Percentiles rank a stretch among this genome's conserved stretches.
Evolutionary conservation across 1,139 yeast species (phyloP).

Genomic region (Taphrina betulina): DNA sequence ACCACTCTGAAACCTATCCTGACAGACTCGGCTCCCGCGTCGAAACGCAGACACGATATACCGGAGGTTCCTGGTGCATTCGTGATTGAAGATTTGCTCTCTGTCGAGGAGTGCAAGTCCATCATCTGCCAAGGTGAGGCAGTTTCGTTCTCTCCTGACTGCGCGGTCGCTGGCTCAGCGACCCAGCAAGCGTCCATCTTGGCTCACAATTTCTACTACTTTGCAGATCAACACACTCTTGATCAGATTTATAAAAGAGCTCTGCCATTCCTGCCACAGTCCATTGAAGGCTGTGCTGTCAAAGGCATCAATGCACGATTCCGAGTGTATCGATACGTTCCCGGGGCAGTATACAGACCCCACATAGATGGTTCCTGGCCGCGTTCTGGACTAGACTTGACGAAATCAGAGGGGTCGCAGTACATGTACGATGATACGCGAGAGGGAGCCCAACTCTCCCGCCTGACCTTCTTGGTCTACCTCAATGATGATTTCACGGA

Average conservation of each 20-base stretch:
- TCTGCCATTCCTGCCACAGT: conserved; percentile 16
- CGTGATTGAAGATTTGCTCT: conserved; percentile 12
- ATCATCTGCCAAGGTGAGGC: conserved; percentile 28
- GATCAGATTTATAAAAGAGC: conserved; percentile 10
- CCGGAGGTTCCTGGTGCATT: conserved; percentile 29
- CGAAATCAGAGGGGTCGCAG: conserved; percentile 21
- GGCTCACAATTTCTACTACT: conserved; percentile 32
- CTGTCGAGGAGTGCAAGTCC: conserved; percentile 9
- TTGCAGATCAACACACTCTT: conserved; percentile 12
- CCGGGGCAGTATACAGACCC: conserved; percentile 31
- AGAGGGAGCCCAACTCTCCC: conserved; percentile 22
- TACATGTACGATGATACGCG: conserved; percentile 23
- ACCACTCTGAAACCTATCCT: conserved; percentile 8
- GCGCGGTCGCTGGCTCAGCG: conserved; percentile 28
- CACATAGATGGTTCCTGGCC: conserved; percentile 34
- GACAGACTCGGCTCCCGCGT: neutral
- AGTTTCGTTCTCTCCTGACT: conserved; percentile 26
- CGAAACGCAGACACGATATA: conserved; percentile 10
- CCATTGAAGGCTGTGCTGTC: conserved; percentile 25
- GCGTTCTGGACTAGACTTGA: conserved; percentile 21
- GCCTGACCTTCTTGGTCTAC: conserved; percentile 28
- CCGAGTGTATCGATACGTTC: conserved; percentile 29
- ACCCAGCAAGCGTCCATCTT: conserved; percentile 25
- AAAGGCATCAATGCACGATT: conserved; percentile 30
- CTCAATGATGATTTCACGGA: conserved; percentile 29